phyloP scores from a whole-genome alignment of 2,329 filamentous ascomycete species.

The Phoma herbarum region DNA sequence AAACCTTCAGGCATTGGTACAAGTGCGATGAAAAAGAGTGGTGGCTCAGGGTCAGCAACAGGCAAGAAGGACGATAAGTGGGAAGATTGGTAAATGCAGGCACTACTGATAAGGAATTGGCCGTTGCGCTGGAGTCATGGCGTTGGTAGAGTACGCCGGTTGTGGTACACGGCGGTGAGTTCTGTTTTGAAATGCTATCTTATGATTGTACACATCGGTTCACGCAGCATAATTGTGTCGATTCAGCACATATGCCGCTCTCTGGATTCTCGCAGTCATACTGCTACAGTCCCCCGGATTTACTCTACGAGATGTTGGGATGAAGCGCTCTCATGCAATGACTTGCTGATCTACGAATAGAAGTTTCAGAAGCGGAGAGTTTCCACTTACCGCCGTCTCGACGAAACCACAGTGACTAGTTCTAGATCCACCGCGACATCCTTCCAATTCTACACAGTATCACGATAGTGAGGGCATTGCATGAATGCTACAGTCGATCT shows the following conservation, averaged over 20 bases:
- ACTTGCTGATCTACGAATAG: not conserved
- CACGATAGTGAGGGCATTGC: not conserved
- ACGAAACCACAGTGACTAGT: not conserved
- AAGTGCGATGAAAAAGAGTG: conserved; percentile 67
- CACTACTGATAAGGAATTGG: not conserved
- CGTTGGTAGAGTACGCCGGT: conserved; percentile 1
- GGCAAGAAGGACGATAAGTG: conserved; percentile 65
- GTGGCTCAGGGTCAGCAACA: conserved; percentile 30
- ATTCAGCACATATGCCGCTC: not conserved
- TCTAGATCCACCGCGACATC: not conserved
- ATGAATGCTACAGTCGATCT: not conserved
- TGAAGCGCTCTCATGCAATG: no score
- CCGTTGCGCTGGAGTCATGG: conserved; percentile 8
- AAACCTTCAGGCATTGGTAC: conserved; percentile 66
- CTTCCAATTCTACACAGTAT: not conserved
- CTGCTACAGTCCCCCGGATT: not conserved
- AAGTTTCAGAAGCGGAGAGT: not conserved
- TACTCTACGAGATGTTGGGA: no score
- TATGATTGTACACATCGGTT: not conserved
- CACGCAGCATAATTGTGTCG: not conserved
- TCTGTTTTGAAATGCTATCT: conserved; percentile 23
- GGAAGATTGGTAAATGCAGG: conserved; percentile 60
- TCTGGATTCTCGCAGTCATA: not conserved
- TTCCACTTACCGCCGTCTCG: not conserved
- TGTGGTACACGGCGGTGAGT: not conserved